Conservation (phyloP, 2,329 filamentous ascomycete genomes). For the Teratosphaeria gauchensis region DNA sequence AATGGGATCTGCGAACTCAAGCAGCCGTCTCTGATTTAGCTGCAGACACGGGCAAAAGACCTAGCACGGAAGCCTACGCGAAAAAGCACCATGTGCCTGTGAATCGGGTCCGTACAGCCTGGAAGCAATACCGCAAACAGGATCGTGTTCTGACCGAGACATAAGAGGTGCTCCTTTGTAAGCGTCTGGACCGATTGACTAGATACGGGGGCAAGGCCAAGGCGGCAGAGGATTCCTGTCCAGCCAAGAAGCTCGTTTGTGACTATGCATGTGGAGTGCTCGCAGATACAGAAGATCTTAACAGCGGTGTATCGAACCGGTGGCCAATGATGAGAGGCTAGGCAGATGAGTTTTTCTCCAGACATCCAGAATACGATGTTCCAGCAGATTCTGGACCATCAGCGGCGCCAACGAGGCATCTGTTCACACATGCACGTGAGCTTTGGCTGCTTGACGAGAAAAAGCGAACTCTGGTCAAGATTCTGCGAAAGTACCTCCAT, state of each 20-base stretch:
- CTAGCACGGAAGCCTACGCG: neutral
- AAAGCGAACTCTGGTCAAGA: neutral
- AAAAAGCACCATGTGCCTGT: neutral
- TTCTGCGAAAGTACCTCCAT: neutral
- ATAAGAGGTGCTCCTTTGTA: neutral
- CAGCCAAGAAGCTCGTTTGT: neutral
- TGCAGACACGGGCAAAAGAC: neutral
- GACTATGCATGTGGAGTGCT: neutral
- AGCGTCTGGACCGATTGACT: neutral
- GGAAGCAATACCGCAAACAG: neutral
- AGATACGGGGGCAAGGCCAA: neutral
- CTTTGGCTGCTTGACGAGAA: neutral
- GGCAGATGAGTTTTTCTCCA: neutral
- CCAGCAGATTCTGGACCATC: neutral
- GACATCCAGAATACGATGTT: neutral
- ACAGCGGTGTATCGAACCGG: neutral
- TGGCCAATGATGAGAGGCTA: neutral
- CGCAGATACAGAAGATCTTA: neutral
- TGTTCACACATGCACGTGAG: neutral
- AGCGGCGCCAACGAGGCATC: neutral
- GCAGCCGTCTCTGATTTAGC: neutral
- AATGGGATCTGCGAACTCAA: neutral
- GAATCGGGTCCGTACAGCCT: neutral
- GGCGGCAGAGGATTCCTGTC: no score
- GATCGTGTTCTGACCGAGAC: neutral